Evolutionary conservation across 148 eudicot genomes (phyloP).

Genomic region (Chenopodium formosanum): DNA sequence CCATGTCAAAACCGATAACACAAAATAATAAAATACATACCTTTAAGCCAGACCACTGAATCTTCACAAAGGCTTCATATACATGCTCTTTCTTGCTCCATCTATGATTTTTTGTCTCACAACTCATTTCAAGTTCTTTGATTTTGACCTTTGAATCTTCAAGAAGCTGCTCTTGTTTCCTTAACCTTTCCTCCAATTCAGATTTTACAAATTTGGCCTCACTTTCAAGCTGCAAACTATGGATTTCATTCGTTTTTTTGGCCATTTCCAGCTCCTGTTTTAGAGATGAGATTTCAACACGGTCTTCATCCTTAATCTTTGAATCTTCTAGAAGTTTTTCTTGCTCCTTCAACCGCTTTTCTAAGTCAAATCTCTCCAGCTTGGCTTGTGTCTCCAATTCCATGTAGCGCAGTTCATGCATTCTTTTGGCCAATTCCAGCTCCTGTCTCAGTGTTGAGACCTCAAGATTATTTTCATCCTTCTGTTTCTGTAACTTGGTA

Average conservation of each 20-base stretch:
- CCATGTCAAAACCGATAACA: conserved; percentile 11
- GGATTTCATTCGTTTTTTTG: conserved; percentile 51
- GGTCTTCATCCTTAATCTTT: conserved; percentile 46
- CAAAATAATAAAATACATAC: conserved; percentile 35
- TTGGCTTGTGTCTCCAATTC: conserved; percentile 46
- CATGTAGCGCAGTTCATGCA: conserved; percentile 43
- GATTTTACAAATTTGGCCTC: conserved; percentile 40
- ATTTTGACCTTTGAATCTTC: conserved; percentile 46
- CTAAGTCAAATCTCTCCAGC: conserved; percentile 43
- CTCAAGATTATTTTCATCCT: conserved; percentile 41
- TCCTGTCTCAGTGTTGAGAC: conserved; percentile 44
- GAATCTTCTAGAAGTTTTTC: conserved; percentile 45
- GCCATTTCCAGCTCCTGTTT: conserved; percentile 52
- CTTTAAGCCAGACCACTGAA: conserved; percentile 62
- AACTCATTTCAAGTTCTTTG: conserved; percentile 58
- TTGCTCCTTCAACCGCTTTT: conserved; percentile 54
- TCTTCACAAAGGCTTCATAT: conserved; percentile 52
- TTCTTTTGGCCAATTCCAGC: conserved; percentile 44
- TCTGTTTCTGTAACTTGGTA: conserved; percentile 40
- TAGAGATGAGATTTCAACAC: conserved; percentile 31
- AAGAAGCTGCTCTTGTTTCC: conserved; percentile 41
- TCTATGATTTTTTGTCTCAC: conserved; percentile 39
- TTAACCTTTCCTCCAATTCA: conserved; percentile 56
- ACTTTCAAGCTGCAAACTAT: conserved; percentile 39
- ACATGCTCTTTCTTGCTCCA: conserved; percentile 67